Evolutionary conservation across 2,329 filamentous ascomycete genomes (phyloP).

Genomic region (Tolypocladium ophioglossoides): DNA sequence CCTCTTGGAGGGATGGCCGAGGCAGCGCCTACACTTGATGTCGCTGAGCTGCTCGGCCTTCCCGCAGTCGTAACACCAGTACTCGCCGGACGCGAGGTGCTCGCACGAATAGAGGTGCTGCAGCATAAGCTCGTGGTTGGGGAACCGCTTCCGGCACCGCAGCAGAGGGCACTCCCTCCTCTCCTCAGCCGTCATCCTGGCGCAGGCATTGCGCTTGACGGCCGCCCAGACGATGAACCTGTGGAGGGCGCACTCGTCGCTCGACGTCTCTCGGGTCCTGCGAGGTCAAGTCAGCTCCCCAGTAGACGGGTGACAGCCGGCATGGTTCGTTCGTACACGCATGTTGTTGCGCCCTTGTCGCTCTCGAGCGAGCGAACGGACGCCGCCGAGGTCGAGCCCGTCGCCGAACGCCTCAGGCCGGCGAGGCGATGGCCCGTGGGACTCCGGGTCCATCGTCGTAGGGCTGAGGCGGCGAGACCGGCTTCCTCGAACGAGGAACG

Average conservation of each 20-base stretch:
- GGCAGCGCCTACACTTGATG: constrained; percentile 36
- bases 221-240: constrained; percentile 48
- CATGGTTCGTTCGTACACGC: constrained; percentile 4
- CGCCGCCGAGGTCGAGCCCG: constrained; percentile 2
- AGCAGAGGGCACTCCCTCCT: constrained; percentile 41
- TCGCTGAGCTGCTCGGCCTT: constrained; percentile 42
- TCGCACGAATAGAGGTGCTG: constrained; percentile 31
- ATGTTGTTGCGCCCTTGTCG: constrained; percentile 2
- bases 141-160: constrained; percentile 37
- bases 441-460: constrained; percentile 5
- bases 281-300: not conserved
- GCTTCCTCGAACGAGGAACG: constrained; percentile 8
- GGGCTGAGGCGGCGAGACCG: constrained; percentile 3
- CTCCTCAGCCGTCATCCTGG: constrained; percentile 35
- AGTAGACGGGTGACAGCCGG: not conserved
- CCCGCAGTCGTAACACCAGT: constrained; percentile 45
- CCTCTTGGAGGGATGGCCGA: constrained; percentile 39
- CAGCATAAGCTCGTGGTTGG: constrained; percentile 43
- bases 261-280: constrained; percentile 33
- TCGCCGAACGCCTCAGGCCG: constrained; percentile 2
- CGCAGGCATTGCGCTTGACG: constrained; percentile 40
- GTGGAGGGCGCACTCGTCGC: constrained; percentile 40
- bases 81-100: constrained; percentile 38
- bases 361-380: constrained; percentile 4
- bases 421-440: constrained; percentile 5